Evolutionary conservation across 495 filamentous ascomycete genomes (phyloP), one percentile per base, ranked within the genome.

Genomic region (Annulohypoxylon bovei): DNA sequence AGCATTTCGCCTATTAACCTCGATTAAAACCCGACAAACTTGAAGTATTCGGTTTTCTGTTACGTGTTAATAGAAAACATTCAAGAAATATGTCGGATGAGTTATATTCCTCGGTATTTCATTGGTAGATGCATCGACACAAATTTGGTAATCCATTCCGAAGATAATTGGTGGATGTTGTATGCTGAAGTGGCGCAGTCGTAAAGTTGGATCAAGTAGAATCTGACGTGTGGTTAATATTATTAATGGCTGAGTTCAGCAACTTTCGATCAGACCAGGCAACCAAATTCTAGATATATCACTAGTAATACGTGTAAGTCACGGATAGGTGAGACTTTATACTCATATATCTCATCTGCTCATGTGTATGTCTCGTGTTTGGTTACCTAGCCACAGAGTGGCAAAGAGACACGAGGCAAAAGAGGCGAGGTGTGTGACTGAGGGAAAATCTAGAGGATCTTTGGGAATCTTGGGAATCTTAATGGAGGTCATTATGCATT

Each of bases 271-370:
- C 6, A 7, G 22, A 40, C 18, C 16, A 62, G 50, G 28, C 49
- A 37, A 22, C 49, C 39, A 16, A 16, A 40, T 40, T 40, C 37
- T 37, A 57, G 18, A 54, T 33, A 0, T 16, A 18, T 27, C 16
- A 71, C 33, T 11, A n/a, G 20, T 35, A 37, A 32, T 54, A 72
- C 69, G 69, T 72, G 69, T 58, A 56, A 55, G 46, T 72, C 28
- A 46, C 11, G 32, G 63, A 72, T 72, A 72, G 69, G 69, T 18
- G 49, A 64, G 30, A 20, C 14, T 50, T 49, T 4, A 57, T 56
- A 42, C 20, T 5, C 27, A 3, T 33, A 30, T 50, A 18, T 22
- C 25, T 53, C 32, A 42, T 47, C 33, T n/a, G n/a, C n/a, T n/a
- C n/a, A n/a, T n/a, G n/a, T n/a, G n/a, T n/a, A n/a, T n/a, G 6